These are phyloP conservation scores for Xylaria sp. DNA, from an alignment of 2,329 filamentous ascomycete genomes.

Conservation along the genomic window DNA sequence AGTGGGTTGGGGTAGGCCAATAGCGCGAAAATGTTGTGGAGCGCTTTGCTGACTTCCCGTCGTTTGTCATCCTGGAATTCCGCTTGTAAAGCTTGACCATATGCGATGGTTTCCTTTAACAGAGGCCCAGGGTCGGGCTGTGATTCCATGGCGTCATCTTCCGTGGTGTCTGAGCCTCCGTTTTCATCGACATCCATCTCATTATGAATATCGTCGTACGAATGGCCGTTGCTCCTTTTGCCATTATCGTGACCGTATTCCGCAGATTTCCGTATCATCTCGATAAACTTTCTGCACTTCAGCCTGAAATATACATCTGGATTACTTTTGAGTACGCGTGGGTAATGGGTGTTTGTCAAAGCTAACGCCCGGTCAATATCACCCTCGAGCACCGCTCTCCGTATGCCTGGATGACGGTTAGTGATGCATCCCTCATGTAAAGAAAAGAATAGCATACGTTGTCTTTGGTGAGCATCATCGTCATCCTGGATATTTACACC, in stretches of 20 bases:
- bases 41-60: constrained; percentile 71
- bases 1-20: constrained; percentile 86
- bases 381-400: constrained; percentile 84
- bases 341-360: constrained; percentile 78
- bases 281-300: constrained; percentile 89
- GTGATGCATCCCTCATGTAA: constrained; percentile 6
- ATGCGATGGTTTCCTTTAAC: constrained; percentile 73
- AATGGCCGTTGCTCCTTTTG: constrained; percentile 48
- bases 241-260: constrained; percentile 62
- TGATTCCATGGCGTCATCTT: constrained; percentile 52
- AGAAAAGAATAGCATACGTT: constrained; percentile 61
- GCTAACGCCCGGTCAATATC: constrained; percentile 92
- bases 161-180: constrained; percentile 56
- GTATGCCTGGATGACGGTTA: constrained; percentile 68
- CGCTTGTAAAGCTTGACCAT: constrained; percentile 77
- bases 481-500: constrained; percentile 77
- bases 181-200: constrained; percentile 56
- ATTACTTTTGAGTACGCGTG: constrained; percentile 78
- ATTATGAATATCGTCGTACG: constrained; percentile 58
- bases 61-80: constrained; percentile 78
- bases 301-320: constrained; percentile 87
- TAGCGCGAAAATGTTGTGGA: constrained; percentile 86
- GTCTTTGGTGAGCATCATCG: constrained; percentile 82
- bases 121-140: constrained; percentile 49
- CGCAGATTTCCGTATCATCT: constrained; percentile 82